Conservation (phyloP, 2,329 filamentous ascomycete species). For the Pseudogymnoascus sp. region DNA sequence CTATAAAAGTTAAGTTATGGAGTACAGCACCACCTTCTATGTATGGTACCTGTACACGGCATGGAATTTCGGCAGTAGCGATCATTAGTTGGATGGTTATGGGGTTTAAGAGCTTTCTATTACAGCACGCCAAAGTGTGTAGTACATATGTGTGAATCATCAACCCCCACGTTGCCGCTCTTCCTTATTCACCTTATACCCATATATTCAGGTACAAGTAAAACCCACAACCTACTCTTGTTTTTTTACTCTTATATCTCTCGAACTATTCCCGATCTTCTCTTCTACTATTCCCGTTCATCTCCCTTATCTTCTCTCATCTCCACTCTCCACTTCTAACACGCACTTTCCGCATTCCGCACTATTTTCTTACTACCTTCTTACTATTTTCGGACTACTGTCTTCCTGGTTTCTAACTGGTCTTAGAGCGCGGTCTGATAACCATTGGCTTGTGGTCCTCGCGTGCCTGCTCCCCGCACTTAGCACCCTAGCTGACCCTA, state of each 20-base stretch:
- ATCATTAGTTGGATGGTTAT: not conserved
- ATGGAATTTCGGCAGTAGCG: not conserved
- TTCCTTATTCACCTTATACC: not conserved
- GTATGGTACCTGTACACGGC: not conserved
- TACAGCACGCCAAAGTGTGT: not conserved
- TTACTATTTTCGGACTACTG: not conserved
- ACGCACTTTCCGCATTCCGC: not conserved
- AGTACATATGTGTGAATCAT: not conserved
- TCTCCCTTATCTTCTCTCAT: conserved; percentile 6
- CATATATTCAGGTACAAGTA: not conserved
- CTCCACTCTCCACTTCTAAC: not conserved
- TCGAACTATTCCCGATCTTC: not conserved
- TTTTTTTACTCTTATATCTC: not conserved
- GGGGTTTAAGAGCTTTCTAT: not conserved
- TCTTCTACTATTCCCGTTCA: not conserved
- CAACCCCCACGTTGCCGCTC: not conserved
- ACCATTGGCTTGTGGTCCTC: conserved; percentile 4
- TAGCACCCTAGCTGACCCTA: not conserved
- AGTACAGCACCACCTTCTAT: not conserved
- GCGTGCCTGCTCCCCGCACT: conserved; percentile 6
- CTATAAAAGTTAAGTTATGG: no score
- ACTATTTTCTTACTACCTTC: not conserved
- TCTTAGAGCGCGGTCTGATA: not conserved
- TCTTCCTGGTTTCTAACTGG: not conserved
- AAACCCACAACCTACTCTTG: not conserved